phyloP scores from a whole-genome alignment of 768 basidiomycete genomes.

The Lentinula sp. region DNA sequence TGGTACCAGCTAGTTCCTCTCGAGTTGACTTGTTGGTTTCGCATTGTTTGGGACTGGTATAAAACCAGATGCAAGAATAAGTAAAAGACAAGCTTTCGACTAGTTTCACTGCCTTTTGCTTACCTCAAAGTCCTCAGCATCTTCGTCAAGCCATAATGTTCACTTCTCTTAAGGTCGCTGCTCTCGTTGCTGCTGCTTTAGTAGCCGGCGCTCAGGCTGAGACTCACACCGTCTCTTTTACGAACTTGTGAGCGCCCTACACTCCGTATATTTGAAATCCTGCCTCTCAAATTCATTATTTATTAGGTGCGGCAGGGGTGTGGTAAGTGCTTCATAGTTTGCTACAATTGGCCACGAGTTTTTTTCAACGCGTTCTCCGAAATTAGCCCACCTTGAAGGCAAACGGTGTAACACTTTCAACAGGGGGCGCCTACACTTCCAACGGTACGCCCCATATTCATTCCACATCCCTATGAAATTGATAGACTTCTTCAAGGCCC shows the following conservation, averaged over 20 bases:
- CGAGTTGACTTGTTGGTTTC: neutral
- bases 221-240: conserved; percentile 3
- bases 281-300: too few species aligned
- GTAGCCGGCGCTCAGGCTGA: neutral
- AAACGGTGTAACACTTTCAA: conserved; percentile 19
- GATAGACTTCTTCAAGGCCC: conserved; percentile 11
- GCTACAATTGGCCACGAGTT: neutral
- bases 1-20: neutral
- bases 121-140: neutral
- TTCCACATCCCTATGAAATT: neutral
- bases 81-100: neutral
- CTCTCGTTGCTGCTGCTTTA: neutral
- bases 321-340: neutral
- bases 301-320: neutral
- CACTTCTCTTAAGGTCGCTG: neutral
- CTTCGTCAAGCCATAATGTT: neutral
- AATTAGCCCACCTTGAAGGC: conserved; percentile 10
- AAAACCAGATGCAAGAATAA: neutral
- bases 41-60: neutral
- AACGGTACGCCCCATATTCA: conserved; percentile 9
- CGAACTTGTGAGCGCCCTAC: neutral
- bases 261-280: too few species aligned
- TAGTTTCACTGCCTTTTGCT: neutral
- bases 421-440: conserved; percentile 19
- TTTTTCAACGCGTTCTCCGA: neutral